A percentile compares a stretch with the other conserved stretches of the same genome.
phyloP scores from a whole-genome alignment of 768 basidiomycete species.

The Phylloporus sp. region DNA sequence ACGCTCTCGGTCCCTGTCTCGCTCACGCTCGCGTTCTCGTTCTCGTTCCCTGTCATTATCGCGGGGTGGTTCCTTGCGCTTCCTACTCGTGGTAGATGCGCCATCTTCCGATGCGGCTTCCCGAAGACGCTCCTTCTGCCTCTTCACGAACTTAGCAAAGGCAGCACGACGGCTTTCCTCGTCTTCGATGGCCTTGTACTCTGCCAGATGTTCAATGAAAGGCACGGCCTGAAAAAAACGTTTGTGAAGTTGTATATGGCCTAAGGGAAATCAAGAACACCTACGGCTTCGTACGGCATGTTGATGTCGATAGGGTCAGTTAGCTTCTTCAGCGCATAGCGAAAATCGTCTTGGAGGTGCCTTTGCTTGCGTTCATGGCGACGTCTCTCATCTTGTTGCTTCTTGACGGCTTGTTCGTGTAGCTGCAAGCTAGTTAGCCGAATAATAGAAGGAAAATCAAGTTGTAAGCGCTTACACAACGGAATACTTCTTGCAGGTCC shows the following conservation, averaged over 20 bases:
- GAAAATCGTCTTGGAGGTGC: slow-evolving; percentile 90
- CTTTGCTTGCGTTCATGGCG: slow-evolving; percentile 78
- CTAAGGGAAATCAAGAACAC: slow-evolving; percentile 18
- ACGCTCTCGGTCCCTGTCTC: slow-evolving; percentile 26
- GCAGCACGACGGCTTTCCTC: slow-evolving; percentile 80
- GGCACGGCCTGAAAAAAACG: slow-evolving; percentile 52
- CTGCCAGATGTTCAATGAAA: slow-evolving; percentile 73
- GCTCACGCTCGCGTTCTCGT: slow-evolving; percentile 14
- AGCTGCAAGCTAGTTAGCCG: slow-evolving; percentile 42
- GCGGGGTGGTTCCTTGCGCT: slow-evolving; percentile 64
- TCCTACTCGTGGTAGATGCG: slow-evolving; percentile 70
- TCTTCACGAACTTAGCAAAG: slow-evolving; percentile 81
- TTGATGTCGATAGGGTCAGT: slow-evolving; percentile 74
- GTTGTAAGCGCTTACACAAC: slow-evolving; percentile 45
- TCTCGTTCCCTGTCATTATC: slow-evolving; percentile 44
- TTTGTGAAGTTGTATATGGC: neutral
- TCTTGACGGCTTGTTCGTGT: slow-evolving; percentile 62
- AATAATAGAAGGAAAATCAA: slow-evolving; percentile 1
- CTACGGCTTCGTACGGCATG: slow-evolving; percentile 74
- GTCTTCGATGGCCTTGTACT: slow-evolving; percentile 83
- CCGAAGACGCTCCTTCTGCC: slow-evolving; percentile 88
- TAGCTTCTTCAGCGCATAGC: slow-evolving; percentile 91
- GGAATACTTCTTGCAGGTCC: slow-evolving; percentile 56
- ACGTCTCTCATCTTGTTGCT: slow-evolving; percentile 82
- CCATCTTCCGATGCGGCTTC: slow-evolving; percentile 79